Base-by-base conservation (phyloP, 176 grass and related monocot species). In the Lolium multiflorum region DNA sequence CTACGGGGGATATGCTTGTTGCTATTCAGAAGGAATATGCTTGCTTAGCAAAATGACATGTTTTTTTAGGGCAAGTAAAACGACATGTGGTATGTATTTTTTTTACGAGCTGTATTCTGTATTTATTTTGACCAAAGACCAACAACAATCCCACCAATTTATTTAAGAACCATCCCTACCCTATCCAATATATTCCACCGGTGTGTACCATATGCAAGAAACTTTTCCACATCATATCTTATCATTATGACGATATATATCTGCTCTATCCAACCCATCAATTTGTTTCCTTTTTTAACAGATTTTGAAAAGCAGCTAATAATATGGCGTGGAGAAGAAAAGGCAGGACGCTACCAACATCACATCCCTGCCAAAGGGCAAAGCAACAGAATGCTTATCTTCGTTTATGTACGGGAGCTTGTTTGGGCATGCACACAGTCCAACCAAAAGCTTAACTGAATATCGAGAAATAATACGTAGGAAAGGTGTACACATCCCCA, bases 171-270 rank as follows among this genome's bases (percentile, higher is more conserved):
- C 41, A 43, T 43, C 41, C 1, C 4, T 5, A 43, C 41, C 4
- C 4, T 43, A 43, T 43, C 41, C 41, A 43, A 5, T 6, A 43
- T 7, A 43, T 43, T 7, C 4, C 11, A 47, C 14, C 6, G 2
- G 31, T 35, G 31, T 73, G 11, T 49, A 26, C 68, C 70, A 21
- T 63, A 63, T 63, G 22, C 22, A 26, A 61, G 58, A 4, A 24
- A 12, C 58, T 24, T 24, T 51, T 75, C 47, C 72, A 75, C 46
- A 51, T 28, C 47, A 8, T 49, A 64, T 74, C 81, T 65, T 77
- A 6, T 3, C 0, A 25, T 70, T 20, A 47, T 47, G 41, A 47
- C 10, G 22, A 7, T 43, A 1, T 43, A 47, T 46, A 89, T 79
- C 65, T 28, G 14, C 2, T 41, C 41, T 50, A 74, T 74, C 71